Evolutionary conservation across 306 rosid genomes (phyloP).

Genomic region (Casuarina glauca): DNA sequence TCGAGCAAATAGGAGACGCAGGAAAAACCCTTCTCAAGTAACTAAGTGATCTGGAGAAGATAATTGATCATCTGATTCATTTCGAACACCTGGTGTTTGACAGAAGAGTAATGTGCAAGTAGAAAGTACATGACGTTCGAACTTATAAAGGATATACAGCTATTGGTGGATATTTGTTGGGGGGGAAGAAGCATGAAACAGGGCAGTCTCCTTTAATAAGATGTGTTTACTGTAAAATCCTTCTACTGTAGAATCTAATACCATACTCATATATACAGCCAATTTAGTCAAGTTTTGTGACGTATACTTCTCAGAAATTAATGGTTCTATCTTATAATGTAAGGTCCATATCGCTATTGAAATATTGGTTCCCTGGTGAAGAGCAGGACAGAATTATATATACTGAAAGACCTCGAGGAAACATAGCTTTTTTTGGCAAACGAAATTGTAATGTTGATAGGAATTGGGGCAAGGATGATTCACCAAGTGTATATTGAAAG

Average conservation of each 20-base stretch:
- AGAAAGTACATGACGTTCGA: not conserved
- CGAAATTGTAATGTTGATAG: not conserved
- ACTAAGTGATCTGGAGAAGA: not conserved
- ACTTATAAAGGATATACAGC: not conserved
- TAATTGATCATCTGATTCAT: not conserved
- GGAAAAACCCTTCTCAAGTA: no score
- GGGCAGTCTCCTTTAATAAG: not conserved
- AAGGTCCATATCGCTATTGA: not conserved
- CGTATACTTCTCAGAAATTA: no score
- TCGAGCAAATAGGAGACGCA: not conserved
- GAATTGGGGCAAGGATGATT: conserved; percentile 7
- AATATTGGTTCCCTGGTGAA: not conserved
- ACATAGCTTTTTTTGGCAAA: not conserved
- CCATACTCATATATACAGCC: not conserved
- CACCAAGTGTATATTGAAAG: not conserved
- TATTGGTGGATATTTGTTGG: not conserved
- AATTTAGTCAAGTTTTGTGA: no score
- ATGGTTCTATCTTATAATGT: no score
- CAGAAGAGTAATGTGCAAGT: not conserved
- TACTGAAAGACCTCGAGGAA: not conserved
- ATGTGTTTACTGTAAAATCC: not conserved
- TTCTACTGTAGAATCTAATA: not conserved
- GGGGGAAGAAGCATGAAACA: not conserved
- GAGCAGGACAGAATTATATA: not conserved
- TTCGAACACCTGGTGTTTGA: not conserved